Base-by-base conservation (phyloP, 2,329 filamentous ascomycete genomes). In the Cadophora gregata region DNA sequence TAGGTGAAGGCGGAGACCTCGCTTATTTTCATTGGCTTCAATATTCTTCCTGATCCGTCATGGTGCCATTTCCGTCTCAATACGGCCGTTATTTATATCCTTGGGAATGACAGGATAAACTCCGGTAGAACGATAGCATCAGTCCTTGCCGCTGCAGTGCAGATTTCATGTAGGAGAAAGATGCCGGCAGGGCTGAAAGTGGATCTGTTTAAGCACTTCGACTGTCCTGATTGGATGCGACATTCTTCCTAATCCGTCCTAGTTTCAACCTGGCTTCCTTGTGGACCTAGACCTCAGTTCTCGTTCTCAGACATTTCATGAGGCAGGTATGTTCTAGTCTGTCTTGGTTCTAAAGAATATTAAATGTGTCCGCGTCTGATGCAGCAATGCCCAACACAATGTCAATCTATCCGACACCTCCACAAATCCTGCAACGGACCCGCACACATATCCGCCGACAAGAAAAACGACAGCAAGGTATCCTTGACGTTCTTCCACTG, bases 381-480 rank as follows among this genome's bases (percentile, higher is more conserved):
- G n/a, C 45, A 48, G 21, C 45, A 48, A 14, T 19, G 10, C 4
- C 12, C 36, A 2, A 19, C 16, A 31, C 1, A 1, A 31, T 59
- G 42, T 21, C 38, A 36, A 36, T 63, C 61, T 8, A 58, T 29
- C 42, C 61, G 38, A 58, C 51, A 55, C 24, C 50, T 56, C 61
- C 61, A 63, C 12, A 63, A 48, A 27, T 63, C 61, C 51, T 63
- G 61, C 47, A 62, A 53, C 29, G 24, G 24, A 12, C 59, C 59
- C 6, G 47, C 48, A 62, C 63, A 63, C 27, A 36, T 42, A 38
- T 64, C 47, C 16, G 31, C 45, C 12, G 25, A 45, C n/a, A 65
- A 29, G 4, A 65, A 60, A 14, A 45, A 60, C 21, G 27, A 33
- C 45, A 65, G 8, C 3, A 65, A 21, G 31, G 16, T 24, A 14